These are phyloP conservation scores for Poronia punctata DNA, from an alignment of 495 filamentous ascomycete genomes.

Conservation along the genomic window DNA sequence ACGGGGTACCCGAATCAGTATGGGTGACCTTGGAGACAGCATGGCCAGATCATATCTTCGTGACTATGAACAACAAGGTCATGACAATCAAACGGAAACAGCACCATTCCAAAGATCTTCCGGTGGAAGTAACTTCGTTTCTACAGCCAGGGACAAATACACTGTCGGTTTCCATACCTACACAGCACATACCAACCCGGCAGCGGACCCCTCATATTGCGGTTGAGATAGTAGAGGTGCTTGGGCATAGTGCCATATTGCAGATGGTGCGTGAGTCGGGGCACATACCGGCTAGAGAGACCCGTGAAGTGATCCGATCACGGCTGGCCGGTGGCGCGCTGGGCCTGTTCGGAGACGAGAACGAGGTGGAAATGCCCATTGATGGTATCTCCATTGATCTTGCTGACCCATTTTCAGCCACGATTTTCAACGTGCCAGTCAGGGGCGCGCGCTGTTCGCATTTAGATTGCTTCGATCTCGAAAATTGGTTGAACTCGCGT, in stretches of 20 bases:
- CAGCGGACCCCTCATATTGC: constrained; percentile 44
- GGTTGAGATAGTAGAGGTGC: constrained; percentile 55
- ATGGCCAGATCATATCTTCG: constrained; percentile 69
- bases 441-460: constrained; percentile 57
- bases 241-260: constrained; percentile 44
- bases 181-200: constrained; percentile 7
- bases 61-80: constrained; percentile 57
- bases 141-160: constrained; percentile 48
- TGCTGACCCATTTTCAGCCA: constrained; percentile 65
- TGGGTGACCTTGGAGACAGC: constrained; percentile 57
- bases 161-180: constrained; percentile 48
- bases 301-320: constrained; percentile 42
- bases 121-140: constrained; percentile 63
- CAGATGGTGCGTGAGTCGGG: constrained; percentile 27
- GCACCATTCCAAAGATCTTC: constrained; percentile 67
- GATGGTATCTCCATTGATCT: constrained; percentile 63
- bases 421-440: constrained; percentile 63
- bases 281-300: constrained; percentile 28
- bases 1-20: constrained; percentile 25
- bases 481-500: constrained; percentile 66
- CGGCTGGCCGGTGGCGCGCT: constrained; percentile 30
- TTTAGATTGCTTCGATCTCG: constrained; percentile 81
- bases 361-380: constrained; percentile 60
- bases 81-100: constrained; percentile 55
- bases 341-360: constrained; percentile 38